Base-by-base conservation (phyloP, 1,139 yeast species). In the Yarrowia galli region DNA sequence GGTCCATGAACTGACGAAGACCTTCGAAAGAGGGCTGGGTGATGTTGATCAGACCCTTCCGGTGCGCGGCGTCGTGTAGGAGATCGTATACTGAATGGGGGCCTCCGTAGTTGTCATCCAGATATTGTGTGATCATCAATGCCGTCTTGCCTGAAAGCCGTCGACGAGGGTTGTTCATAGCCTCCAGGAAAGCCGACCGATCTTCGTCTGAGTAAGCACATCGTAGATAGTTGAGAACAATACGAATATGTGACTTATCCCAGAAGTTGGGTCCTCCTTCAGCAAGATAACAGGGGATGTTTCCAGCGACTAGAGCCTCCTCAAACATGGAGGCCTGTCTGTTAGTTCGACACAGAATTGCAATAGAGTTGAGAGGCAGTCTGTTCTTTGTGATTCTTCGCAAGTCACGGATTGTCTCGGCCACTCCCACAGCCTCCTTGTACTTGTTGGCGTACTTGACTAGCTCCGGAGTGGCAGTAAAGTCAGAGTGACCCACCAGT, bases 241-340 rank as follows among this genome's bases (percentile, higher is more conserved):
- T 79, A 22, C 82, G 79, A 16, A 91, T 88, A 74, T 91, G 97
- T 69, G 84, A 84, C 43, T 90, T 78, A 51, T 90, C 92, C 93
- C 96, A 91, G 73, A 92, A 91, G 0, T 91, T 88, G 66, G 82
- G 81, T 0, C 97, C 97, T 67, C 88, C 54, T n/a, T 61, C 86
- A 0, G 89, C 81, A 73, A 92, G 83, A 16, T 78, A 77, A 73
- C 91, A 91, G 0, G 96, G 93, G 12, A 93, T 83, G 10, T 82
- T 77, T 5, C 79, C 78, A 64, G 78, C 80, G 0, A 85, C 81
- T 23, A 93, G 78, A 36, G 85, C 89, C 45, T 83, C 83, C 74
- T 92, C 98, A 12, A 92, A 79, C 1, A 77, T 79, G 71, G 87
- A 75, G 22, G 91, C 83, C 76, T 86, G 85, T 73, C 81, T 81